Percentiles rank a stretch among this genome's conserved stretches.
phyloP scores from a whole-genome alignment of 306 rosid species.

The Vachellia collinsii region DNA sequence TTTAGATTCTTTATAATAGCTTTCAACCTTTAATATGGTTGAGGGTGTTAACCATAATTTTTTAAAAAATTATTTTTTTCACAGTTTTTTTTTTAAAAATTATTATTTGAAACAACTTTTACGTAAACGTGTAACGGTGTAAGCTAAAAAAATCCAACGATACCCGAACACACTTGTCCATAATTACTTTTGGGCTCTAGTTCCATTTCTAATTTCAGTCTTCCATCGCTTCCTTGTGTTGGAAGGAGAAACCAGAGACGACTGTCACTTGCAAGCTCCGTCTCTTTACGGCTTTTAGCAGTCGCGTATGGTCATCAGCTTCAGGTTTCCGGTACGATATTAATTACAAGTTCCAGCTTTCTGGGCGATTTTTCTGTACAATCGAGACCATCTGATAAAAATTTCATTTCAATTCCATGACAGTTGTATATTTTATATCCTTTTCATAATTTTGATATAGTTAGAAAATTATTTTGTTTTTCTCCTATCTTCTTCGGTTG shows the following conservation, averaged over 20 bases:
- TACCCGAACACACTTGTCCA: too few relatives aligned
- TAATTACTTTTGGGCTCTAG: too few relatives aligned
- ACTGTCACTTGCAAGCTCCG: constrained; percentile 30
- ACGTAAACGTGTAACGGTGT: too few relatives aligned
- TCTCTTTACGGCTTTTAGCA: background rate
- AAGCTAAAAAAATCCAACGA: too few relatives aligned
- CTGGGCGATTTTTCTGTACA: background rate
- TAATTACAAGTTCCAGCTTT: background rate
- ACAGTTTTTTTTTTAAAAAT: too few relatives aligned
- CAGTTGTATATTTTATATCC: background rate
- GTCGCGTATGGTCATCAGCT: background rate
- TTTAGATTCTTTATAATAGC: too few relatives aligned
- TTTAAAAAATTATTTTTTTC: too few relatives aligned
- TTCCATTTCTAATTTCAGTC: too few relatives aligned
- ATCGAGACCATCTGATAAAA: background rate
- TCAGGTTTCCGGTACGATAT: constrained; percentile 36
- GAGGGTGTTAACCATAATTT: too few relatives aligned
- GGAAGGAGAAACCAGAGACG: constrained; percentile 36
- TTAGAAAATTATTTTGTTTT: background rate
- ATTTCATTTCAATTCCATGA: background rate
- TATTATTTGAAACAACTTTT: too few relatives aligned
- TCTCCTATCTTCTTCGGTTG: background rate
- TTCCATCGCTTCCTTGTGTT: background rate
- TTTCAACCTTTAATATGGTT: too few relatives aligned
- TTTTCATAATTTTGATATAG: background rate